A percentile compares a stretch with the other conserved stretches of the same genome.
Conservation (phyloP, 2,329 filamentous ascomycete genomes). For the Colletotrichum spaethianum region DNA sequence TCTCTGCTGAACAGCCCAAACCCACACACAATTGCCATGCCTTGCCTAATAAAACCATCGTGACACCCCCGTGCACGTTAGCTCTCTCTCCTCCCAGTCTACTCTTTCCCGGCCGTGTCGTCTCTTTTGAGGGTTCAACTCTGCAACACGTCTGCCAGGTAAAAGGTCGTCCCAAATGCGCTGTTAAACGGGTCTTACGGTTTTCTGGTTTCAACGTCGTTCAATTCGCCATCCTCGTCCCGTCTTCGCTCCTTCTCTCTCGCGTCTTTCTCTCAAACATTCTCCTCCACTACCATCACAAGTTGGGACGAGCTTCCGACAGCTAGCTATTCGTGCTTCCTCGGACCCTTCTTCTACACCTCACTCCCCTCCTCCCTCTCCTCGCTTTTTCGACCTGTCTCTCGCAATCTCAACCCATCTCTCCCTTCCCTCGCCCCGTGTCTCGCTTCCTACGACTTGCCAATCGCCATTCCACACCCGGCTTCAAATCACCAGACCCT, state of each 20-base stretch:
- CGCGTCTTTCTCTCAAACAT: neutral
- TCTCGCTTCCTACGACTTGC: constrained; percentile 29
- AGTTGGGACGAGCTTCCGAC: constrained; percentile 20
- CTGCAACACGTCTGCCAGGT: constrained; percentile 29
- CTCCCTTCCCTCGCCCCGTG: constrained; percentile 23
- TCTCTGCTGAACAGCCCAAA: constrained; percentile 21
- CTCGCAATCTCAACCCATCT: constrained; percentile 3
- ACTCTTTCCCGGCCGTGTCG: constrained; percentile 16
- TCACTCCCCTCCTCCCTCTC: constrained; percentile 6
- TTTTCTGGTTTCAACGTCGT: constrained; percentile 31
- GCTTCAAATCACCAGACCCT: constrained; percentile 38
- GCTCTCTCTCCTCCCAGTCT: neutral
- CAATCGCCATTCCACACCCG: constrained; percentile 19
- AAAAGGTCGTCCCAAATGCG: constrained; percentile 29
- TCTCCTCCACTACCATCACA: constrained; percentile 4
- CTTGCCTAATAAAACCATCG: constrained; percentile 39
- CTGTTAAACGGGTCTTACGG: constrained; percentile 25
- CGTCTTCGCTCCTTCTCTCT: constrained; percentile 8
- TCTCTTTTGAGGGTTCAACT: constrained; percentile 28
- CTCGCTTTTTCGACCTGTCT: neutral
- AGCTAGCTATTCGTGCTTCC: neutral
- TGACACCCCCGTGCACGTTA: constrained; percentile 28
- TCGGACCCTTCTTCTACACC: constrained; percentile 26
- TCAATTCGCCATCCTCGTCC: constrained; percentile 25
- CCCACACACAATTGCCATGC: constrained; percentile 18